phyloP scores from a whole-genome alignment of 192 early-diverging fungal genomes.

The Coemansia reversa region DNA sequence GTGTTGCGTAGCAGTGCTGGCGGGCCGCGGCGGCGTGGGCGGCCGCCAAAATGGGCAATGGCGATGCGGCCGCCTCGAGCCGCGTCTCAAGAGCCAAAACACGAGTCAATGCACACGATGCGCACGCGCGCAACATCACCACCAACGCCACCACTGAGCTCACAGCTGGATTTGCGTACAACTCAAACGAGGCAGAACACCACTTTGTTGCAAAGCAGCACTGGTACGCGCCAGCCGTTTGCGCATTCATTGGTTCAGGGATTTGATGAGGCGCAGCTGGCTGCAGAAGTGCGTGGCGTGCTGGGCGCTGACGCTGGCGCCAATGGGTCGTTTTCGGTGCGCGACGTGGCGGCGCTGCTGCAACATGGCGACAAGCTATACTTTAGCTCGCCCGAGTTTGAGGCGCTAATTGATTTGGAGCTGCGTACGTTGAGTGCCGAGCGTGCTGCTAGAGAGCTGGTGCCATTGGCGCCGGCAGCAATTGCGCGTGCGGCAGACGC shows the following conservation, averaged over 20 bases:
- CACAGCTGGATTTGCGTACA: not conserved
- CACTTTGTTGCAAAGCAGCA: not conserved
- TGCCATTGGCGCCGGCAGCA: not conserved
- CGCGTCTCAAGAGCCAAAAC: not conserved
- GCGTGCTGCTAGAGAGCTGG: not conserved
- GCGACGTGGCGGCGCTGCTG: constrained; percentile 31
- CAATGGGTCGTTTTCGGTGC: constrained; percentile 7
- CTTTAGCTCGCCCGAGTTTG: constrained; percentile 45
- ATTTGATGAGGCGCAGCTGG: constrained; percentile 18
- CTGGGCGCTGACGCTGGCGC: constrained; percentile 6
- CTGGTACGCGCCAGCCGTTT: constrained; percentile 10
- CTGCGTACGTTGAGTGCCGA: constrained; percentile 18
- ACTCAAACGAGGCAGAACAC: not conserved
- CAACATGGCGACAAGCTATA: constrained; percentile 40
- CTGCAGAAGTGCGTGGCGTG: constrained; percentile 18
- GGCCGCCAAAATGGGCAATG: constrained; percentile 8
- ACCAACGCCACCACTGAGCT: not conserved
- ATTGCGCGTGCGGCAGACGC: constrained; percentile 12
- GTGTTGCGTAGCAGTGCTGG: constrained; percentile 6
- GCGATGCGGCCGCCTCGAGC: not conserved
- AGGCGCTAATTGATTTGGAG: constrained; percentile 41
- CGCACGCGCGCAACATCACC: constrained; percentile 5
- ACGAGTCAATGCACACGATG: not conserved
- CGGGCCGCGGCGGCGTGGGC: constrained; percentile 12
- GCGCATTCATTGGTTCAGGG: constrained; percentile 18